These are phyloP conservation scores for Claviceps maximensis DNA, from an alignment of 2,329 filamentous ascomycete species.

Conservation along the genomic window DNA sequence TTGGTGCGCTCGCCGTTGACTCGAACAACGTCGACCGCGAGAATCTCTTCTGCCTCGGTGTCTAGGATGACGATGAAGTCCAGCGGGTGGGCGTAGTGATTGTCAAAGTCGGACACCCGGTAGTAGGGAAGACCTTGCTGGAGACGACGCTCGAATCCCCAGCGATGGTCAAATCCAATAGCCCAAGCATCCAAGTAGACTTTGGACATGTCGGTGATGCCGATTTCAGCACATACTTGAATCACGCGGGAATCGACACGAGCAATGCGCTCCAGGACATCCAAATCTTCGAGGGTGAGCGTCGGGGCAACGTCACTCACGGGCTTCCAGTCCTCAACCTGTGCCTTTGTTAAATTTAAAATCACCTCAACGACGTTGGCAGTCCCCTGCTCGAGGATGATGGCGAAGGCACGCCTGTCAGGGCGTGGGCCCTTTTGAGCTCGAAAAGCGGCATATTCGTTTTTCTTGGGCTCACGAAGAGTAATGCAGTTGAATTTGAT, in stretches of 20 bases:
- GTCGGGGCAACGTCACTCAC: slow-evolving; percentile 33
- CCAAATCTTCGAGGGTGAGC: slow-evolving; percentile 68
- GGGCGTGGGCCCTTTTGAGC: slow-evolving; percentile 31
- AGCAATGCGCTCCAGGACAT: slow-evolving; percentile 56
- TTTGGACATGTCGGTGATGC: slow-evolving; percentile 71
- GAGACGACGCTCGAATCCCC: slow-evolving; percentile 55
- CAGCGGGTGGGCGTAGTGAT: slow-evolving; percentile 45
- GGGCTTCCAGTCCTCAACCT: slow-evolving; percentile 32
- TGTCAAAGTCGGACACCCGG: slow-evolving; percentile 56
- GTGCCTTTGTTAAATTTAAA: slow-evolving; percentile 30
- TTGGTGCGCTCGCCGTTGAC: slow-evolving; percentile 36
- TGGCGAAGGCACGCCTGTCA: slow-evolving; percentile 36
- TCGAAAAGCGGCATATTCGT: slow-evolving; percentile 48
- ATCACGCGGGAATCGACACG: slow-evolving; percentile 61
- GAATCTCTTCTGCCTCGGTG: slow-evolving; percentile 34
- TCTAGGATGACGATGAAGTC: slow-evolving; percentile 31
- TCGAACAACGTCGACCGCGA: slow-evolving; percentile 28
- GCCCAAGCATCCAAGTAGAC: slow-evolving; percentile 80
- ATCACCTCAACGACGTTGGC: slow-evolving; percentile 35
- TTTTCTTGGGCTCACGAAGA: slow-evolving; percentile 50
- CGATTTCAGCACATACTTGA: slow-evolving; percentile 60
- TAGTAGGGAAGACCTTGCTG: slow-evolving; percentile 80
- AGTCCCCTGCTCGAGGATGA: slow-evolving; percentile 29
- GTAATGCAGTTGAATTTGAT: slow-evolving; percentile 50
- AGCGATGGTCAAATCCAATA: slow-evolving; percentile 69